Evolutionary conservation across 139 green algal species (phyloP).

Genomic region (Chlamydomonas applanata): DNA sequence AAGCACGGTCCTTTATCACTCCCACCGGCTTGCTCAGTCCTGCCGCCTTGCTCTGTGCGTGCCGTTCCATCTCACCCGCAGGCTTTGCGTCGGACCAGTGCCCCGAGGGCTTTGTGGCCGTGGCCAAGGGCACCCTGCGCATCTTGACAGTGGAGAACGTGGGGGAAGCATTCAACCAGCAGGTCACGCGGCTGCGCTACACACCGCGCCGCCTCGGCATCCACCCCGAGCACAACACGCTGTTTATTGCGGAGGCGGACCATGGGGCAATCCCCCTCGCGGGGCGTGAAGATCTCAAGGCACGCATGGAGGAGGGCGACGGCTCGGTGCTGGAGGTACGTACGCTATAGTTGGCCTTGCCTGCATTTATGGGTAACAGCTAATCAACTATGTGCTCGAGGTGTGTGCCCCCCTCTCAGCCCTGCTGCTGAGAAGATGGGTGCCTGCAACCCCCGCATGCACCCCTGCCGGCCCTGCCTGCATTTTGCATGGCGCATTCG

Average conservation of each 20-base stretch:
- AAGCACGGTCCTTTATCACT: too few relatives aligned
- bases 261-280: slow-evolving; percentile 65
- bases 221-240: slow-evolving; percentile 67
- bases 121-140: slow-evolving; percentile 80
- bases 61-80: slow-evolving; percentile 32
- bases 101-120: slow-evolving; percentile 95
- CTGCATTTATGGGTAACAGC: too few relatives aligned
- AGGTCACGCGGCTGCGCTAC: slow-evolving; percentile 82
- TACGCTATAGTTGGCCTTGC: too few relatives aligned
- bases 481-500: too few relatives aligned
- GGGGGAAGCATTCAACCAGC: slow-evolving; percentile 92
- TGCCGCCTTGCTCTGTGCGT: not conserved
- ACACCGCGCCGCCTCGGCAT: slow-evolving; percentile 89
- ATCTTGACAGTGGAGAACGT: slow-evolving; percentile 91
- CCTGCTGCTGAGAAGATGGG: too few relatives aligned
- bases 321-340: not conserved
- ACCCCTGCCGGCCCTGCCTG: too few relatives aligned
- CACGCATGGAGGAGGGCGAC: slow-evolving; percentile 1
- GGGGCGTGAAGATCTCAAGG: slow-evolving; percentile 54
- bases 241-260: slow-evolving; percentile 77
- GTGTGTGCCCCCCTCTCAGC: too few relatives aligned
- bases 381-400: too few relatives aligned
- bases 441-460: too few relatives aligned
- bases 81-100: slow-evolving; percentile 90
- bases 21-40: too few relatives aligned